Percentiles rank a stretch among this genome's conserved stretches.
Evolutionary conservation across 257 asterid species (phyloP).

Genomic region (Nicotiana attenuata): DNA sequence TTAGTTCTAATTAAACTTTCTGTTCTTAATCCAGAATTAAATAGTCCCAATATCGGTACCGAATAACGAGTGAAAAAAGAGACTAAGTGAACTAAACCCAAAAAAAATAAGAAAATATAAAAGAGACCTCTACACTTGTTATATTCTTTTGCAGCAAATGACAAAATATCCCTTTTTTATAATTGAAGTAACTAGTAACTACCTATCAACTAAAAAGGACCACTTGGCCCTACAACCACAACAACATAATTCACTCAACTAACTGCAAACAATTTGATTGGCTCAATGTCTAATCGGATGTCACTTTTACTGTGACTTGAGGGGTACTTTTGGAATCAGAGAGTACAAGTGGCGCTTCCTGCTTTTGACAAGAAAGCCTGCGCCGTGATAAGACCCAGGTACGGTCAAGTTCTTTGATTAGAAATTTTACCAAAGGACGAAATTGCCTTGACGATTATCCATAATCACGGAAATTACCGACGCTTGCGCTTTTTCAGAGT

Average conservation of each 20-base stretch:
- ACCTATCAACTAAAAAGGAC: background rate
- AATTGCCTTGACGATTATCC: background rate
- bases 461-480: background rate
- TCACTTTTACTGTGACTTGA: background rate
- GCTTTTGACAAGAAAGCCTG: background rate
- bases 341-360: constrained; percentile 3
- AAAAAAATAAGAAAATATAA: background rate
- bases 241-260: background rate
- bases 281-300: background rate
- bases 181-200: constrained; percentile 10
- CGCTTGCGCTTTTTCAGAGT: background rate
- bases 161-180: constrained; percentile 7
- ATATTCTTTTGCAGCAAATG: constrained; percentile 2
- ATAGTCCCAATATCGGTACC: too few relatives aligned
- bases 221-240: background rate
- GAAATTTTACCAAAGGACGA: background rate
- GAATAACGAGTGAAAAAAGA: too few relatives aligned
- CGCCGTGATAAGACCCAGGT: background rate
- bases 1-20: too few relatives aligned
- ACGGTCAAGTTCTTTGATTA: background rate
- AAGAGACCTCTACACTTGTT: background rate
- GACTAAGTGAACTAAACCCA: background rate
- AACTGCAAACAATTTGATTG: constrained; percentile 10
- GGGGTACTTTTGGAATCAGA: background rate
- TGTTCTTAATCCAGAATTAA: too few relatives aligned